These are phyloP conservation scores for Fusarium scirpi DNA, from an alignment of 2,329 filamentous ascomycete species.

Conservation along the genomic window DNA sequence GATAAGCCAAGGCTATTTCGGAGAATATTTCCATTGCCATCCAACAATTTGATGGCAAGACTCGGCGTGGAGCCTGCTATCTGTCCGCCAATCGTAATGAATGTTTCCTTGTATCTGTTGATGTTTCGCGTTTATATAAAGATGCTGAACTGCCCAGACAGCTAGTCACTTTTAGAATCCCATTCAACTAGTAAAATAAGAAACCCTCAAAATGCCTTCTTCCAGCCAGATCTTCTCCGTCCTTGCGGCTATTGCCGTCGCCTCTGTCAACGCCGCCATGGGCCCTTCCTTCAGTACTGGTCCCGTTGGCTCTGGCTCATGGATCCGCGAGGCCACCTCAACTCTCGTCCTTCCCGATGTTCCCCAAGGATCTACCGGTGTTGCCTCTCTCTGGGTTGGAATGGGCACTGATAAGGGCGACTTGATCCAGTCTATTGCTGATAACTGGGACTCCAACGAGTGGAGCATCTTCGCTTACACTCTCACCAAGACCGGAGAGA, in stretches of 20 bases:
- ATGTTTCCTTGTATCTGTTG: neutral
- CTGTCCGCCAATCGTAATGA: slow-evolving; percentile 12
- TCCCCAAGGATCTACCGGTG: slow-evolving; percentile 53
- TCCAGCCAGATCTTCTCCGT: slow-evolving; percentile 27
- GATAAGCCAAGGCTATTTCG: neutral
- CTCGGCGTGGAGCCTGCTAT: slow-evolving; percentile 2
- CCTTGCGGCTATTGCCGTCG: slow-evolving; percentile 32
- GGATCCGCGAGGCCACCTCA: slow-evolving; percentile 58
- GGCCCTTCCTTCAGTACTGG: slow-evolving; percentile 59
- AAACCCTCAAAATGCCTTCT: slow-evolving; percentile 32
- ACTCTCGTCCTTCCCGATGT: slow-evolving; percentile 57
- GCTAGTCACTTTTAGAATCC: neutral
- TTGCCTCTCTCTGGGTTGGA: slow-evolving; percentile 60
- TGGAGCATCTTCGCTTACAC: slow-evolving; percentile 61
- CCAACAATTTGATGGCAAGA: too few species aligned
- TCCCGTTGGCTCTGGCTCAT: slow-evolving; percentile 54
- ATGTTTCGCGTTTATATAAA: neutral
- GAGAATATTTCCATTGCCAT: neutral
- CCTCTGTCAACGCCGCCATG: slow-evolving; percentile 46
- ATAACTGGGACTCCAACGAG: slow-evolving; percentile 47
- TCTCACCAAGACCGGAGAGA: slow-evolving; percentile 51
- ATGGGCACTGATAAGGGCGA: slow-evolving; percentile 62
- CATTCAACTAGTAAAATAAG: neutral
- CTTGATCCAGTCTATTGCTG: slow-evolving; percentile 61
- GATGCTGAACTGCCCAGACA: neutral